Percentiles rank a stretch among this genome's conserved stretches.
Evolutionary conservation across 2,329 filamentous ascomycete species (phyloP).

Genomic region (Penicillium sp.): DNA sequence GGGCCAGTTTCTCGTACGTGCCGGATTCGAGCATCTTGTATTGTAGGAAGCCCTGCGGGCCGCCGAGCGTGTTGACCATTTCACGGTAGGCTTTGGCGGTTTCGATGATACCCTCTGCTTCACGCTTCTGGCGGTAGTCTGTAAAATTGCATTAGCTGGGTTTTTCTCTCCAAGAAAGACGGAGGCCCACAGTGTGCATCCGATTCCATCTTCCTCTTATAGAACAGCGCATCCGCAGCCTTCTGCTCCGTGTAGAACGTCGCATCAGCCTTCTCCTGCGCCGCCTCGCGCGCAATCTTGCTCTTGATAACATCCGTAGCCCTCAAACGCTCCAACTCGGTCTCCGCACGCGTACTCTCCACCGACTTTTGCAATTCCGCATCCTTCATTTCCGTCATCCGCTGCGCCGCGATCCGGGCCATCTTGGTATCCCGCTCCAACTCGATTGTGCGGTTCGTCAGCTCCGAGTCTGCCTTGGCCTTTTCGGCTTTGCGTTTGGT

Average conservation of each 20-base stretch:
- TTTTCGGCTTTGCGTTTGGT: slow-evolving; percentile 81
- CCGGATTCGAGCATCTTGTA: slow-evolving; percentile 85
- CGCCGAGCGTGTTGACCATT: slow-evolving; percentile 69
- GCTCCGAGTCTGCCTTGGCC: slow-evolving; percentile 69
- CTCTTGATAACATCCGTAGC: slow-evolving; percentile 76
- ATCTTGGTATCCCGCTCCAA: slow-evolving; percentile 73
- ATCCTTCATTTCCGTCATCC: slow-evolving; percentile 70
- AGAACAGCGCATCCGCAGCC: slow-evolving; percentile 49
- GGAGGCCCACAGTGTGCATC: slow-evolving; percentile 30
- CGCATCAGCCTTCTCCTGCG: slow-evolving; percentile 46
- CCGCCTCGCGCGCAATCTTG: slow-evolving; percentile 46
- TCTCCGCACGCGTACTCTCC: slow-evolving; percentile 70
- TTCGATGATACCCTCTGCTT: slow-evolving; percentile 71
- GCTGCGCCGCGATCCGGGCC: slow-evolving; percentile 67
- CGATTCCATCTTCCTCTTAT: slow-evolving; percentile 39
- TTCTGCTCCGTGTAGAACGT: slow-evolving; percentile 48
- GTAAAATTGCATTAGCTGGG: not conserved
- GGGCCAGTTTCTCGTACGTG: slow-evolving; percentile 71
- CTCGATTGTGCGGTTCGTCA: slow-evolving; percentile 67
- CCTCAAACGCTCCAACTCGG: slow-evolving; percentile 74
- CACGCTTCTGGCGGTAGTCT: slow-evolving; percentile 57
- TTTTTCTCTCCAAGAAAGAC: not conserved
- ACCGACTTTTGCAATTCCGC: slow-evolving; percentile 77
- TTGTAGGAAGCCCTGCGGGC: slow-evolving; percentile 72
- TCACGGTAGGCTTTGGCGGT: slow-evolving; percentile 78